Evolutionary conservation across 1,139 yeast species (phyloP).

Genomic region (Suhomyces kunorum): DNA sequence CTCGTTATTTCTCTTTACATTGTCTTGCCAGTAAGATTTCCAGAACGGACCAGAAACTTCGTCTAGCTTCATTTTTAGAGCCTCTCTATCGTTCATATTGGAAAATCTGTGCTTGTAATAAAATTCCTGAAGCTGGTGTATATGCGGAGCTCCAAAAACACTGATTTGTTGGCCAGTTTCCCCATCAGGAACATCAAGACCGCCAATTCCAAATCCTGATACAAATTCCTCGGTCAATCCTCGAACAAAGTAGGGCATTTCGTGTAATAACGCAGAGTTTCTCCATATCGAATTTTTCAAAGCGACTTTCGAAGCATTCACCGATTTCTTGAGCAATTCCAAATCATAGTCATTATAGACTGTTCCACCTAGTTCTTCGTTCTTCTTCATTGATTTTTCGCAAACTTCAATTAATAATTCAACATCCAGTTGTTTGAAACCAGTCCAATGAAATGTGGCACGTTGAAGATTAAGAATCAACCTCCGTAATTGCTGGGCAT

Average conservation of each 20-base stretch:
- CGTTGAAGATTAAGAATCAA: conserved; percentile 62
- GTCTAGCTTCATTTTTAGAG: conserved; percentile 30
- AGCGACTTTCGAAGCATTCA: conserved; percentile 49
- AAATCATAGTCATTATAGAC: conserved; percentile 40
- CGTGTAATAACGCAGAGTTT: conserved; percentile 57
- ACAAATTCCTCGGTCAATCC: conserved; percentile 45
- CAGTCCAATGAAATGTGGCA: conserved; percentile 76
- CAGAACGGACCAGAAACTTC: conserved; percentile 47
- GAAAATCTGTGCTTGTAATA: conserved; percentile 54
- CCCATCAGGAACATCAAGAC: conserved; percentile 18
- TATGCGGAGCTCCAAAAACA: conserved; percentile 62
- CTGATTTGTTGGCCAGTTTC: conserved; percentile 30
- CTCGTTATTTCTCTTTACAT: conserved; percentile 34
- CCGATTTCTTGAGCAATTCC: conserved; percentile 40
- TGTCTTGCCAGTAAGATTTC: conserved; percentile 52
- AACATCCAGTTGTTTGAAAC: conserved; percentile 59
- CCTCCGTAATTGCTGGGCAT: conserved; percentile 54
- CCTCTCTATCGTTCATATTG: conserved; percentile 28
- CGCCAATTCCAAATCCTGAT: conserved; percentile 46
- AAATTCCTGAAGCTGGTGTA: conserved; percentile 53
- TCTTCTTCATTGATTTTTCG: conserved; percentile 43
- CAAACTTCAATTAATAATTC: conserved; percentile 53
- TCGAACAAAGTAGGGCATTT: conserved; percentile 57
- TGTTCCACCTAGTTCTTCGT: conserved; percentile 22
- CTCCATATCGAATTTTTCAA: conserved; percentile 56